Conservation (phyloP, 352 stramenopile genomes). For the Globisporangium takayamanum region DNA sequence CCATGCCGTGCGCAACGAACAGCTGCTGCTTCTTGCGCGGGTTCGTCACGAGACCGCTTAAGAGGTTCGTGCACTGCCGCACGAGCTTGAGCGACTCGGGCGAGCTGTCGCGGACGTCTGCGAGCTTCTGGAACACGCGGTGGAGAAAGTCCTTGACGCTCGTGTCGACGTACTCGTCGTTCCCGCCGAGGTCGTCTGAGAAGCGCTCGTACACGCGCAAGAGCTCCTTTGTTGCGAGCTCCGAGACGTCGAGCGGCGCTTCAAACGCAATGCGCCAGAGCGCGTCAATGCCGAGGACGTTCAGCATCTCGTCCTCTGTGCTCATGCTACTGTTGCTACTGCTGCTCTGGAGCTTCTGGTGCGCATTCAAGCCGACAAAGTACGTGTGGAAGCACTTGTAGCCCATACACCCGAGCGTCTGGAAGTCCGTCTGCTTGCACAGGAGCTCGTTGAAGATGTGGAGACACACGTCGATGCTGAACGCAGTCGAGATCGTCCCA, state of each 20-base stretch:
- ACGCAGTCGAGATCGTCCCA: constrained; percentile 60
- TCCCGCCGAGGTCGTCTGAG: constrained; percentile 24
- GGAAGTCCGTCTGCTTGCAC: constrained; percentile 74
- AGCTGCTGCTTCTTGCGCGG: constrained; percentile 35
- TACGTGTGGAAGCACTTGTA: constrained; percentile 88
- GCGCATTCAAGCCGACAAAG: constrained; percentile 72
- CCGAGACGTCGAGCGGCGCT: constrained; percentile 64
- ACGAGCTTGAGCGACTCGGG: constrained; percentile 55
- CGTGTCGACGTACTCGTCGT: constrained; percentile 25
- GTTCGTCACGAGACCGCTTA: constrained; percentile 62
- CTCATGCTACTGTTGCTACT: not conserved
- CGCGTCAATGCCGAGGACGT: constrained; percentile 71
- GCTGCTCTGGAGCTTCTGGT: constrained; percentile 29
- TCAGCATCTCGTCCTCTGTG: constrained; percentile 18
- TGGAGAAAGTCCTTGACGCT: constrained; percentile 76
- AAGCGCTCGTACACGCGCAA: constrained; percentile 76
- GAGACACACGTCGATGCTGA: constrained; percentile 66
- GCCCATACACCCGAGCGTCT: constrained; percentile 57
- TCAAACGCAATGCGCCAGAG: constrained; percentile 82
- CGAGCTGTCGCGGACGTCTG: constrained; percentile 38
- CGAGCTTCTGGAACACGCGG: constrained; percentile 69
- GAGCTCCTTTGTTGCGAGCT: constrained; percentile 71
- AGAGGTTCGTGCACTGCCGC: constrained; percentile 68
- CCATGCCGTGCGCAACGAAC: constrained; percentile 59
- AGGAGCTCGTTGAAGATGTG: constrained; percentile 83